A percentile compares a stretch with the other conserved stretches of the same genome.
These are phyloP conservation scores for Stachybotrys elegans DNA, from an alignment of 2,329 filamentous ascomycete species.

Conservation along the genomic window DNA sequence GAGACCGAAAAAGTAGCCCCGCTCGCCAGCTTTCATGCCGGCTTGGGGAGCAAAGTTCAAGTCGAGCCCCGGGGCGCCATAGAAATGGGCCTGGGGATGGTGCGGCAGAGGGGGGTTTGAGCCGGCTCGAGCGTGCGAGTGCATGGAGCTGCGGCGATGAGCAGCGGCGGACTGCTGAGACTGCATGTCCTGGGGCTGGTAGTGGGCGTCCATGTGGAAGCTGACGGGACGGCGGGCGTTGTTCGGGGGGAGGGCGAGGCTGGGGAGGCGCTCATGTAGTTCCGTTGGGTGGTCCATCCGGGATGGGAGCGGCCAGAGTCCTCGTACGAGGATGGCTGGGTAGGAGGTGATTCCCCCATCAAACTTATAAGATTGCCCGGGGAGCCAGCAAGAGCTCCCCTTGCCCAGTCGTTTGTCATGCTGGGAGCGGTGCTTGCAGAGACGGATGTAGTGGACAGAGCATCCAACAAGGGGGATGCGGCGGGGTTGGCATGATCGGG, in stretches of 20 bases:
- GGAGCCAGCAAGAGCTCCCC: slow-evolving; percentile 40
- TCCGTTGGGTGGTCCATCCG: slow-evolving; percentile 41
- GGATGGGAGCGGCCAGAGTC: slow-evolving; percentile 38
- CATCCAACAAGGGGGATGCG: slow-evolving; percentile 42
- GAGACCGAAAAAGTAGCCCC: slow-evolving; percentile 76
- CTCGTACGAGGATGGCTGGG: slow-evolving; percentile 47
- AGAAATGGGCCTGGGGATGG: slow-evolving; percentile 72
- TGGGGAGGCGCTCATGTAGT: slow-evolving; percentile 38
- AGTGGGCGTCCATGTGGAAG: slow-evolving; percentile 47
- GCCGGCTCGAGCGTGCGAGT: slow-evolving; percentile 43
- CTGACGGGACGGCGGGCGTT: slow-evolving; percentile 43
- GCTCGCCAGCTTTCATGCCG: slow-evolving; percentile 58
- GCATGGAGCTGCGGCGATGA: slow-evolving; percentile 42
- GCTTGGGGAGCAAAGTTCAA: slow-evolving; percentile 55
- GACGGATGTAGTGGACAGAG: slow-evolving; percentile 43
- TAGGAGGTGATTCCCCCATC: slow-evolving; percentile 47
- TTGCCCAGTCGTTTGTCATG: slow-evolving; percentile 41
- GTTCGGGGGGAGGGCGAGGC: slow-evolving; percentile 34
- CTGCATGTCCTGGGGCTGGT: slow-evolving; percentile 35
- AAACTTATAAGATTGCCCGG: slow-evolving; percentile 48
- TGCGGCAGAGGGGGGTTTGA: slow-evolving; percentile 65
- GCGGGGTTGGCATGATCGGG: slow-evolving; percentile 37
- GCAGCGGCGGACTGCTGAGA: slow-evolving; percentile 28
- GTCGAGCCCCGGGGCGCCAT: slow-evolving; percentile 69
- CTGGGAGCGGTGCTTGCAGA: slow-evolving; percentile 43